Evolutionary conservation across 2,329 filamentous ascomycete genomes (phyloP).

Genomic region (Ambrosiella cleistominuta): DNA sequence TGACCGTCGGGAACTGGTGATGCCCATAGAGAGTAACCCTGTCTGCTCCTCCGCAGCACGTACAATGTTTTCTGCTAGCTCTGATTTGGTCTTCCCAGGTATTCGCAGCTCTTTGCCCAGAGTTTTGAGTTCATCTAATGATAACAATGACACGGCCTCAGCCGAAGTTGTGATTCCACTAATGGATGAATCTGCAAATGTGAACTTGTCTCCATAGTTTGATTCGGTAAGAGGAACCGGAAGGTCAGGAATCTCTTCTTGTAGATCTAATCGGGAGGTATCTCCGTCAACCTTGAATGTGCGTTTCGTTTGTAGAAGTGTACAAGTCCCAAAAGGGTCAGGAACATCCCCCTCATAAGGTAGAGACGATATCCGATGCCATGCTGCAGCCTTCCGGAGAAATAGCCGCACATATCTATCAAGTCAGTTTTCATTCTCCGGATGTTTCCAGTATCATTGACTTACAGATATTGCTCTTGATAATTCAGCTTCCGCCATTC

Average conservation of each 20-base stretch:
- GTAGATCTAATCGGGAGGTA: neutral
- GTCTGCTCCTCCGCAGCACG: conserved; percentile 56
- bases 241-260: neutral
- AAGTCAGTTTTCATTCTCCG: neutral
- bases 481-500: conserved; percentile 60
- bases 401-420: conserved; percentile 78
- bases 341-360: conserved; percentile 71
- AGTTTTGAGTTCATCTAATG: conserved; percentile 71
- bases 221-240: conserved; percentile 12
- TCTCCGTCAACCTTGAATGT: neutral
- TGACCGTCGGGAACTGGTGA: neutral
- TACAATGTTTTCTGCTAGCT: conserved; percentile 58
- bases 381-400: conserved; percentile 73
- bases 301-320: conserved; percentile 41
- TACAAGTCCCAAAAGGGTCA: conserved; percentile 49
- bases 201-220: conserved; percentile 40
- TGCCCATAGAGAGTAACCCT: conserved; percentile 50
- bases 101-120: conserved; percentile 77
- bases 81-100: conserved; percentile 72
- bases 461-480: conserved; percentile 78
- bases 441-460: conserved; percentile 3
- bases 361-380: conserved; percentile 68
- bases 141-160: conserved; percentile 64
- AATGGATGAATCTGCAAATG: conserved; percentile 65
- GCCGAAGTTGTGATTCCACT: conserved; percentile 59